Evolutionary conservation across 257 asterid genomes (phyloP).

Genomic region (Lycium barbarum): DNA sequence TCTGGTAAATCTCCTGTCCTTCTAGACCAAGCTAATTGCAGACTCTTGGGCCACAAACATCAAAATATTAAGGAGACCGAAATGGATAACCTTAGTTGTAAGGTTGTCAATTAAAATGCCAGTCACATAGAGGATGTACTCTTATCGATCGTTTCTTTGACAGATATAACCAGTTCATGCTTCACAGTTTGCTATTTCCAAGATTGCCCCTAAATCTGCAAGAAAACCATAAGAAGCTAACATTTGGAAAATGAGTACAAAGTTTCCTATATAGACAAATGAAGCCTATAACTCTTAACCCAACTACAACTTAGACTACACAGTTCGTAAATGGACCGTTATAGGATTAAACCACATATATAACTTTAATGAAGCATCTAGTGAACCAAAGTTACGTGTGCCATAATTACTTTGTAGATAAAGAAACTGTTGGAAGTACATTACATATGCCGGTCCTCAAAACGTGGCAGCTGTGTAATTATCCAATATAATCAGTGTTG

Average conservation of each 20-base stretch:
- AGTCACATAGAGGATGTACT: background rate
- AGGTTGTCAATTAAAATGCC: background rate
- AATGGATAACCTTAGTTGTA: background rate
- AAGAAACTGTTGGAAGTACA: background rate
- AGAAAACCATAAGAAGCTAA: constrained; percentile 10
- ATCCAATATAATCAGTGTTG: background rate
- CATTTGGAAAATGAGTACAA: background rate
- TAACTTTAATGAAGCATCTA: background rate
- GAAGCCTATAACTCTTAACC: background rate
- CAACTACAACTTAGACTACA: background rate
- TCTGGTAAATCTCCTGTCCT: background rate
- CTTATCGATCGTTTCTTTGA: background rate
- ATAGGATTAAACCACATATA: background rate
- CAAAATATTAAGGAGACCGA: background rate
- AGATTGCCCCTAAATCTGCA: constrained; percentile 4
- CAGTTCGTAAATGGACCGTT: background rate
- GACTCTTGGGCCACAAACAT: background rate
- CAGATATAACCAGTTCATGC: background rate
- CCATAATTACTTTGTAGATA: background rate
- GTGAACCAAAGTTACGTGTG: constrained; percentile 11
- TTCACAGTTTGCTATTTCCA: background rate
- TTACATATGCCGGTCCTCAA: background rate
- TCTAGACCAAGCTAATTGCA: background rate
- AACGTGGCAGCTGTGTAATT: background rate
- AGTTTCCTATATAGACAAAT: background rate